Base-by-base conservation (phyloP, 2,329 filamentous ascomycete genomes). In the Colletotrichum endophyticum region DNA sequence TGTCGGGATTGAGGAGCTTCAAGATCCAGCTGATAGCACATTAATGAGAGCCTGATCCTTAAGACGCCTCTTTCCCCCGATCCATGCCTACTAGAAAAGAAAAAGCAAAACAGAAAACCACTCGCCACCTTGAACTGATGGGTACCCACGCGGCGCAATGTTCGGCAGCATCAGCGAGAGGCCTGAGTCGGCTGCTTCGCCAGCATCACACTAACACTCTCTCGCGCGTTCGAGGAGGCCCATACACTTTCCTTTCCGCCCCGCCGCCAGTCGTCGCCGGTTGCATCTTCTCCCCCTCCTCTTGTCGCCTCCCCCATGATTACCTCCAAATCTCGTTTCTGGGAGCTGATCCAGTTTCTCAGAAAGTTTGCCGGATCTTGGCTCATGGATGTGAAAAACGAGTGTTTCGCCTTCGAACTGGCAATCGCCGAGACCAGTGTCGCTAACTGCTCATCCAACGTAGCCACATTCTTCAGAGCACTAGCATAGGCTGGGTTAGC, bases 301-400 rank as follows among this genome's bases (percentile, higher is more conserved):
- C 93, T 90, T 68, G 92, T 91, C 3, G 93, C 92, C 85, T 98
- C 96, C 74, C 96, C 96, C 78, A 97, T 90, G 64, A 98, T 94
- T 8, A 97, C 92, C 82, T 98, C 96, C 44, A 98, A 88, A 83
- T 99, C 96, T 66, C 96, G 91, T 86, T 96, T 96, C 87, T 99
- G 97, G 19, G 94, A 96, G 81, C 93, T 95, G 69, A 98, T 89
- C 97, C 97, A 99, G 81, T 95, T 92, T 78, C 92, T 93, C 76
- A 98, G 90, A 81, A 99, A 99, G 15, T 91, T 92, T 19, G 95
- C 94, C 0, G 97, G 97, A 80, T 98, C 96, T 78, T 94, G 92
- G 75, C 93, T 92, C 78, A 99, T 89, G 7, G 92, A 92, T 8
- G 91, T 92, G 84, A 97, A 94, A 87, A 99, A 99, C 19, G 93